Percentiles rank a stretch among this genome's conserved stretches.
Evolutionary conservation across 176 grass and related monocot species (phyloP).

Genomic region (Eragrostis nindensis): DNA sequence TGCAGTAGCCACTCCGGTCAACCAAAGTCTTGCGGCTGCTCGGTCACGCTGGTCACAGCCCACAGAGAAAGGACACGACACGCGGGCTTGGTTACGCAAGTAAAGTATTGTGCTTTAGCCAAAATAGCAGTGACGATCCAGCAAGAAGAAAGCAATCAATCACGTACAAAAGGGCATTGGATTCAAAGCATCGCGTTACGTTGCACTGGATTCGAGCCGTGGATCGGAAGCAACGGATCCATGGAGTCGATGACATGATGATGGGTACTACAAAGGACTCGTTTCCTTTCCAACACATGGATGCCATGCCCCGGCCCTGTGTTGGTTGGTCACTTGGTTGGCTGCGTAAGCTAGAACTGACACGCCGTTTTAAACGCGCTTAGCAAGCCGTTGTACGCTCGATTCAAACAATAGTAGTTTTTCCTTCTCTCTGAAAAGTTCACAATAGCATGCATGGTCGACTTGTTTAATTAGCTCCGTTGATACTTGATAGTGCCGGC

Average conservation of each 20-base stretch:
- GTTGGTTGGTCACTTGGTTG: background rate
- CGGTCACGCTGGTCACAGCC: background rate
- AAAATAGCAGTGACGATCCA: background rate
- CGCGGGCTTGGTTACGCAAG: background rate
- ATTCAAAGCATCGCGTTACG: background rate
- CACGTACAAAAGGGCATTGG: too few species aligned
- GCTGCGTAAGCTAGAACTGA: too few species aligned
- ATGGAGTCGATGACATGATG: background rate
- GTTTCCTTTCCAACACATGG: background rate
- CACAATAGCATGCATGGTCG: background rate
- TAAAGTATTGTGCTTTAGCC: background rate
- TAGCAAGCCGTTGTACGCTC: background rate
- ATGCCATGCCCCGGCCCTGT: background rate
- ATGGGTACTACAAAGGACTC: background rate
- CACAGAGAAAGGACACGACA: background rate
- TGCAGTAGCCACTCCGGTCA: background rate
- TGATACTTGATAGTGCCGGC: background rate
- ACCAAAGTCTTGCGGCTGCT: background rate
- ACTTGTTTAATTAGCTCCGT: background rate
- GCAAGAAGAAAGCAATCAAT: too few species aligned
- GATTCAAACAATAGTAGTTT: too few species aligned
- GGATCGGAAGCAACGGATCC: constrained; percentile 34
- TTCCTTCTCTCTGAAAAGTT: too few species aligned
- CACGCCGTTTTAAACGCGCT: background rate
- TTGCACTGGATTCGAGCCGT: constrained; percentile 6